phyloP scores from a whole-genome alignment of 345 rosid genomes.

The Syzygium grande region DNA sequence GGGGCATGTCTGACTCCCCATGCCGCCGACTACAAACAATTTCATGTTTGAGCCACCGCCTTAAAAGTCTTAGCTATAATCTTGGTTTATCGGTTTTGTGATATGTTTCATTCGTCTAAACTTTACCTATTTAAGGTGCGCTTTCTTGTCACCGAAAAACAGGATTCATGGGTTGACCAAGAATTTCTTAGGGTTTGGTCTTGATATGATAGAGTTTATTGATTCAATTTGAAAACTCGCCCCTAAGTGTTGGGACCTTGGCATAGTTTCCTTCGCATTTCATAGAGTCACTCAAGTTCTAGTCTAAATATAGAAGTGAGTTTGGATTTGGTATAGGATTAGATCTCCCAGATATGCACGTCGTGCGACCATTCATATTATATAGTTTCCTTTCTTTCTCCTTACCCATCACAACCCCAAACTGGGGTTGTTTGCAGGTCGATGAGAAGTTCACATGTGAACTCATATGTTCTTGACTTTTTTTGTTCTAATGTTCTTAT shows the following conservation, averaged over 20 bases:
- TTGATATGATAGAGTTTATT: no score
- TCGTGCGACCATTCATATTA: not conserved
- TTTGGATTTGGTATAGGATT: no score
- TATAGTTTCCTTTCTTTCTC: not conserved
- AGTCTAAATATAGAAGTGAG: no score
- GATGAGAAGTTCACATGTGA: not conserved
- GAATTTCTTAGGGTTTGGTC: no score
- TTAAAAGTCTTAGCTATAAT: not conserved
- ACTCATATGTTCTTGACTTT: not conserved
- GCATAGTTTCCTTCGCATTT: no score
- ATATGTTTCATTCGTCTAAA: not conserved
- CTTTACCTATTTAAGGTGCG: not conserved
- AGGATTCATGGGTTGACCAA: no score
- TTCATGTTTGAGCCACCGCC: not conserved
- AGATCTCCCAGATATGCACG: no score
- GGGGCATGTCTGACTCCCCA: not conserved
- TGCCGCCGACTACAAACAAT: not conserved
- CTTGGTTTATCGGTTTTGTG: not conserved
- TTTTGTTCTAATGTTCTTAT: not conserved
- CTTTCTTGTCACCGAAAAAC: not conserved
- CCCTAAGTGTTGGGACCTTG: no score
- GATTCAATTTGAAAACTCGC: no score
- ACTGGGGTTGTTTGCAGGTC: not conserved
- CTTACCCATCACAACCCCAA: not conserved
- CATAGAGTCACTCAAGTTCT: no score